Evolutionary conservation across 148 eudicot species (phyloP).

Genomic region (Cornus florida): DNA sequence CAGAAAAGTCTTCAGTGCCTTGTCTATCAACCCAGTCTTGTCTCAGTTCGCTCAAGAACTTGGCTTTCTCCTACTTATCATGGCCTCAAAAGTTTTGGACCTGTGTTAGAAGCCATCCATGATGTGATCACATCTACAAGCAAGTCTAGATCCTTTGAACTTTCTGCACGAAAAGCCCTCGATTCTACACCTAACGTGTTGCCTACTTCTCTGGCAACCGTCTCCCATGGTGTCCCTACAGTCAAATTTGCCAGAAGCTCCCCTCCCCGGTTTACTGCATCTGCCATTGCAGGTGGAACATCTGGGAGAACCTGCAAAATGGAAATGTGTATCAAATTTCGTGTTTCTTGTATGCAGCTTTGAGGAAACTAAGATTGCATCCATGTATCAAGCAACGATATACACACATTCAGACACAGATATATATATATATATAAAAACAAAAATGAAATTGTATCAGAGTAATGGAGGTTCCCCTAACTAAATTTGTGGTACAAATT

Average conservation of each 20-base stretch:
- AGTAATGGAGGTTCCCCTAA: neutral
- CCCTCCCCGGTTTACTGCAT: slow-evolving; percentile 89
- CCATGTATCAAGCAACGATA: neutral
- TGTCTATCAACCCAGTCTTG: neutral
- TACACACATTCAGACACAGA: too few relatives aligned
- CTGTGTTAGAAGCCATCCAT: slow-evolving; percentile 63
- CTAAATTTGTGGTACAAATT: slow-evolving; percentile 4
- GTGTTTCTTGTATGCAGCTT: neutral
- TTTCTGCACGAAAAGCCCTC: slow-evolving; percentile 50
- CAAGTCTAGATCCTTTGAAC: slow-evolving; percentile 62
- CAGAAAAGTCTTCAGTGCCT: neutral
- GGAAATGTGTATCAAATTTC: neutral
- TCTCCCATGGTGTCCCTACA: slow-evolving; percentile 93
- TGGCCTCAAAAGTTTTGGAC: slow-evolving; percentile 54
- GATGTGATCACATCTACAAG: slow-evolving; percentile 73
- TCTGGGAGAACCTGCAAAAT: slow-evolving; percentile 76
- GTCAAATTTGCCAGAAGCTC: slow-evolving; percentile 74
- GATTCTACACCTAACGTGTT: slow-evolving; percentile 64
- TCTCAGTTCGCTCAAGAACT: neutral
- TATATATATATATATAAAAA: neutral
- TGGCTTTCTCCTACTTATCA: slow-evolving; percentile 22
- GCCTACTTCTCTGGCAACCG: slow-evolving; percentile 74
- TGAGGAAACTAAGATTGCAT: neutral
- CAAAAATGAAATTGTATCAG: neutral
- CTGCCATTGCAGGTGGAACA: slow-evolving; percentile 92